Percentiles rank a stretch among this genome's conserved stretches.
Evolutionary conservation across 768 basidiomycete species (phyloP).

Genomic region (Dacryopinax primogenitus): DNA sequence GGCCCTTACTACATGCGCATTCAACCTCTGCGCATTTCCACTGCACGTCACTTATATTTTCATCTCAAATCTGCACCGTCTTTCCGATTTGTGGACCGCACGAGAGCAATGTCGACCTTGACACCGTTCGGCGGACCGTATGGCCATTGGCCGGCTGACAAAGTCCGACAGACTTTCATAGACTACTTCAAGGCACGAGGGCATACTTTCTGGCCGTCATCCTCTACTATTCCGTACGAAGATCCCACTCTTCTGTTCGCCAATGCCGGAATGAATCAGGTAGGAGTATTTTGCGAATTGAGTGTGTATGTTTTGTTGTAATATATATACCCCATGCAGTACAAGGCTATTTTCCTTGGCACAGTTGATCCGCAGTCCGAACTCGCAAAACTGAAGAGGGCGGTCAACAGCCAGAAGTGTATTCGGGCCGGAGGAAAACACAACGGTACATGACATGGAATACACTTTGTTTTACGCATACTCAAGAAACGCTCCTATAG

Average conservation of each 20-base stretch:
- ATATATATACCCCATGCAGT: constrained; percentile 39
- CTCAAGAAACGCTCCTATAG: constrained; percentile 31
- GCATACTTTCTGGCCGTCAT: constrained; percentile 84
- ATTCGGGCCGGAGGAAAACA: constrained; percentile 98
- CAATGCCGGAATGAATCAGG: constrained; percentile 97
- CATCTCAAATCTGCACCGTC: not conserved
- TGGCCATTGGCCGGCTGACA: constrained; percentile 57
- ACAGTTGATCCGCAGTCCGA: constrained; percentile 93
- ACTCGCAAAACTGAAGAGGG: constrained; percentile 78
- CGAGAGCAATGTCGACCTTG: not conserved
- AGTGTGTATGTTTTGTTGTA: not conserved
- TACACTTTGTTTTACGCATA: constrained; percentile 3
- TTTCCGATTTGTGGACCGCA: not conserved
- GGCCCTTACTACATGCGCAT: not conserved
- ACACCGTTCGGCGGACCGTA: not conserved
- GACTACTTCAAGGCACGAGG: constrained; percentile 65
- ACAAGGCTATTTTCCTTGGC: constrained; percentile 95
- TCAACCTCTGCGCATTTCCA: not conserved
- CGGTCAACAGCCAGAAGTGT: constrained; percentile 95
- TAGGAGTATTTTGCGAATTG: constrained; percentile 22
- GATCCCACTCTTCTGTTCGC: constrained; percentile 96
- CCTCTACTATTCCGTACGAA: constrained; percentile 88
- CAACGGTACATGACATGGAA: constrained; percentile 48
- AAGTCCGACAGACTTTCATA: constrained; percentile 82
- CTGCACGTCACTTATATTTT: not conserved